A percentile compares a stretch with the other conserved stretches of the same genome.
Conservation (phyloP, 2,329 filamentous ascomycete genomes). For the Claviceps maximensis region DNA sequence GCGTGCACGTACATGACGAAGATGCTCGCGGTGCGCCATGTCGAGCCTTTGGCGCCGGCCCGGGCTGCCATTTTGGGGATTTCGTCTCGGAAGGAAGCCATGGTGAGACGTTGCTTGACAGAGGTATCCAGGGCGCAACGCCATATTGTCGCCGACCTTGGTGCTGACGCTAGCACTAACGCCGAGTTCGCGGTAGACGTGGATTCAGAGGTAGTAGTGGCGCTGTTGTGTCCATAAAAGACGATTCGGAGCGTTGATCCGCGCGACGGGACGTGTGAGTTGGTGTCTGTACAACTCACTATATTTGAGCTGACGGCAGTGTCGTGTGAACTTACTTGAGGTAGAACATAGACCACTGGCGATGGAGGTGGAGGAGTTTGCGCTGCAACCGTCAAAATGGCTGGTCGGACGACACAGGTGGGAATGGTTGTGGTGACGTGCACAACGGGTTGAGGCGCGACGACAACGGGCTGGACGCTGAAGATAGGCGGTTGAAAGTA, state of each 20-base stretch:
- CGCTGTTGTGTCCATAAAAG: constrained; percentile 1
- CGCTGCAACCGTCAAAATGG: neutral
- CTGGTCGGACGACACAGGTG: neutral
- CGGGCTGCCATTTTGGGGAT: neutral
- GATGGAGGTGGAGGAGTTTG: neutral
- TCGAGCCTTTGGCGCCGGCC: neutral
- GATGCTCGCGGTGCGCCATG: neutral
- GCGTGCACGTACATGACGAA: neutral
- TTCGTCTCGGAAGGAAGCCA: neutral
- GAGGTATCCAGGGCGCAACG: neutral
- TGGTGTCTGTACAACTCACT: too few relatives aligned
- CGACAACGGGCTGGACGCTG: neutral
- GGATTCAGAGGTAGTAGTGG: neutral
- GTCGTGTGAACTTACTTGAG: neutral
- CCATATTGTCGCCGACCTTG: neutral
- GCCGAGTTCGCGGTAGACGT: too few relatives aligned
- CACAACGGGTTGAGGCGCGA: neutral
- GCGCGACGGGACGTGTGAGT: neutral
- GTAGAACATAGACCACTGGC: neutral
- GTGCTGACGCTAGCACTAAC: too few relatives aligned
- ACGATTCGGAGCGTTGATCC: constrained; percentile 2
- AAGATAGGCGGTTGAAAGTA: constrained; percentile 16
- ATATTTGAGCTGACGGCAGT: neutral
- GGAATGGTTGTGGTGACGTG: neutral
- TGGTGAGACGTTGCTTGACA: neutral